Base-by-base conservation (phyloP, 2,329 filamentous ascomycete genomes). In the Arthroderma uncinatum region DNA sequence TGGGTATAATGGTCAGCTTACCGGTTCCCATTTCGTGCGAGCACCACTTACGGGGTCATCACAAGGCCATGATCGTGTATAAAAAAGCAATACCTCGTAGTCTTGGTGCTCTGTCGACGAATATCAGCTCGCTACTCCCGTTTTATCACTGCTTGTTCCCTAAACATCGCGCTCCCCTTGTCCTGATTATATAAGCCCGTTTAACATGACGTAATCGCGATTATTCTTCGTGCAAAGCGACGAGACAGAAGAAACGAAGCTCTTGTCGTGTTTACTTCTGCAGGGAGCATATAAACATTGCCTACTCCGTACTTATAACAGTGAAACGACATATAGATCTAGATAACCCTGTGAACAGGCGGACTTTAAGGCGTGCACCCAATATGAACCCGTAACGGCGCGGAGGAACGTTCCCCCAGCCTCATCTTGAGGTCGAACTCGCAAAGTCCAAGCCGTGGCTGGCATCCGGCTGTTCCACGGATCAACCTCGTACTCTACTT, bases 21-120 rank as follows among this genome's bases (percentile, higher is more conserved):
- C 59, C 59, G 8, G 58, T 58, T 14, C 58, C 57, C 58, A 61
- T 59, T 47, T 50, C 36, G 23, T 5, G 21, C 23, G 23, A 21
- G 39, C 39, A 10, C 19, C 39, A 21, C 19, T 16, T 42, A 21
- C 39, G 8, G 8, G n/a, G 21, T 28, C 36, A 30, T 23, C 16
- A 42, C 23, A 19, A 10, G n/a, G n/a, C n/a, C n/a, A n/a, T n/a
- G n/a, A n/a, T n/a, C n/a, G n/a, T n/a, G n/a, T n/a, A n/a, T n/a
- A n/a, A n/a, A n/a, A n/a, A n/a, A n/a, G n/a, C n/a, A n/a, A n/a
- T n/a, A n/a, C n/a, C n/a, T n/a, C n/a, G 16, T 10, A 19, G 16
- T 19, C 16, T 9, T 9, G n/a, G 7, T 42, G 16, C 30, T 33
- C 30, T 33, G n/a, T n/a, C n/a, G n/a, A n/a, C n/a, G 30, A 33